Evolutionary conservation across 495 filamentous ascomycete genomes (phyloP).

Genomic region (Aspergillus saccharolyticus): DNA sequence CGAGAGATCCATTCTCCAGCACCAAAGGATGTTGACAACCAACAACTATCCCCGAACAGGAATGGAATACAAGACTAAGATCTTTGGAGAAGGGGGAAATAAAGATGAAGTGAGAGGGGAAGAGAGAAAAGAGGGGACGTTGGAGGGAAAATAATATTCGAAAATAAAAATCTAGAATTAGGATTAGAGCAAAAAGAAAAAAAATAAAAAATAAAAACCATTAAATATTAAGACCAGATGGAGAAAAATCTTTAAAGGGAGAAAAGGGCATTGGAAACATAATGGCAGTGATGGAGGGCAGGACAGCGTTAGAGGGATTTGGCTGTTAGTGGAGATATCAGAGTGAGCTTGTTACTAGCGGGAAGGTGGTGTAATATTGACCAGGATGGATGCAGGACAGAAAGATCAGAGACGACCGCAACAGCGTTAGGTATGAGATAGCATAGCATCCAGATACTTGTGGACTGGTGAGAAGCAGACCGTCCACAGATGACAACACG

Average conservation of each 20-base stretch:
- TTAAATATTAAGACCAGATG: slow-evolving; percentile 11
- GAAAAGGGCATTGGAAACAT: slow-evolving; percentile 14
- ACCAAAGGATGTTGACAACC: slow-evolving; percentile 9
- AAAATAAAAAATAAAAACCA: slow-evolving; percentile 12
- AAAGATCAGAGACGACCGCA: slow-evolving; percentile 22
- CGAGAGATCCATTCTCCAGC: slow-evolving; percentile 30
- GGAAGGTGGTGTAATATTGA: slow-evolving; percentile 42
- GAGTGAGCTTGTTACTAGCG: slow-evolving; percentile 35
- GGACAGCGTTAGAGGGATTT: slow-evolving; percentile 15
- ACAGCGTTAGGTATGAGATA: slow-evolving; percentile 10
- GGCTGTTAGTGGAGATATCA: slow-evolving; percentile 26
- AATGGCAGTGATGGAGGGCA: slow-evolving; percentile 10
- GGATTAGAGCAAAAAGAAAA: slow-evolving; percentile 1
- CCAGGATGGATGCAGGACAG: slow-evolving; percentile 40
- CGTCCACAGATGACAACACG: not conserved
- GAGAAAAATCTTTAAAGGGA: slow-evolving; percentile 12
- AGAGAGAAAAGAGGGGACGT: not conserved
- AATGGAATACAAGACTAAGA: slow-evolving; percentile 11
- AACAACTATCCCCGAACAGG: slow-evolving; percentile 16
- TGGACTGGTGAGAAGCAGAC: not conserved
- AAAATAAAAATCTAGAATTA: slow-evolving; percentile 10
- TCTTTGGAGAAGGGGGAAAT: slow-evolving; percentile 6
- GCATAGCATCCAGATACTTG: slow-evolving; percentile 5
- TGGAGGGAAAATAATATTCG: slow-evolving; percentile 8
- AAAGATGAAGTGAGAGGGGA: slow-evolving; percentile 8